Conservation (phyloP, 768 basidiomycete species). For the Amylocystis lapponica region DNA sequence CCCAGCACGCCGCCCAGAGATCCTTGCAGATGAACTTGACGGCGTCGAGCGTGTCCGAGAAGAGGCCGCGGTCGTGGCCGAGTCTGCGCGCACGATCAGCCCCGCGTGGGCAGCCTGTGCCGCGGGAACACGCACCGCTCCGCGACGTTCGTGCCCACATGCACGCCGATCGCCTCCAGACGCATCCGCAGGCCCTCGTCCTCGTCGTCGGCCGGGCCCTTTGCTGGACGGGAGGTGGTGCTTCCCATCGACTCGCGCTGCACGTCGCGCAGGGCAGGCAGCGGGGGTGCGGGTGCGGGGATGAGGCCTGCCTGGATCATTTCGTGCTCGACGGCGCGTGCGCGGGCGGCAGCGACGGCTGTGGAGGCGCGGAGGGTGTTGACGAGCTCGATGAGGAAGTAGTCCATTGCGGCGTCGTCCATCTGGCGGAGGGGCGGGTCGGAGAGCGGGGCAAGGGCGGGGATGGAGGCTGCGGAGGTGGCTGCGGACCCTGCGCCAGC, state of each 20-base stretch:
- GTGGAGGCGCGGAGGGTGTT: constrained; percentile 71
- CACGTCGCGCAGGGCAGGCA: constrained; percentile 34
- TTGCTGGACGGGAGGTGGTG: constrained; percentile 16
- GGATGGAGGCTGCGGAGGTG: constrained; percentile 14
- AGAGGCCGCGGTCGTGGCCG: constrained; percentile 67
- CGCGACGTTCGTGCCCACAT: constrained; percentile 81
- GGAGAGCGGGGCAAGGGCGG: constrained; percentile 46
- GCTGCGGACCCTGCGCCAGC: constrained; percentile 9
- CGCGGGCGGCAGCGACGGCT: constrained; percentile 59
- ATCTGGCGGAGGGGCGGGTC: constrained; percentile 59
- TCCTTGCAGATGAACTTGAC: constrained; percentile 98
- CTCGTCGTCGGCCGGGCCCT: constrained; percentile 48
- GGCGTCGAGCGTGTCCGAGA: constrained; percentile 79
- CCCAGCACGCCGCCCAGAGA: constrained; percentile 88
- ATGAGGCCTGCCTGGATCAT: constrained; percentile 78
- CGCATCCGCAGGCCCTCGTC: constrained; percentile 65
- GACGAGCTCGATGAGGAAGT: constrained; percentile 80
- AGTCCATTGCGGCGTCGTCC: constrained; percentile 73
- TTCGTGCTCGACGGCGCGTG: constrained; percentile 66
- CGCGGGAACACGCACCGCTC: constrained; percentile 68
- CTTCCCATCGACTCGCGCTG: constrained; percentile 35
- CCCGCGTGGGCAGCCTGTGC: too few relatives aligned
- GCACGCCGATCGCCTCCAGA: constrained; percentile 78
- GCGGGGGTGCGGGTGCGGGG: constrained; percentile 39
- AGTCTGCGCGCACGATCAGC: constrained; percentile 45